Evolutionary conservation across 148 eudicot genomes (phyloP).

Genomic region (Selenicereus undatus): DNA sequence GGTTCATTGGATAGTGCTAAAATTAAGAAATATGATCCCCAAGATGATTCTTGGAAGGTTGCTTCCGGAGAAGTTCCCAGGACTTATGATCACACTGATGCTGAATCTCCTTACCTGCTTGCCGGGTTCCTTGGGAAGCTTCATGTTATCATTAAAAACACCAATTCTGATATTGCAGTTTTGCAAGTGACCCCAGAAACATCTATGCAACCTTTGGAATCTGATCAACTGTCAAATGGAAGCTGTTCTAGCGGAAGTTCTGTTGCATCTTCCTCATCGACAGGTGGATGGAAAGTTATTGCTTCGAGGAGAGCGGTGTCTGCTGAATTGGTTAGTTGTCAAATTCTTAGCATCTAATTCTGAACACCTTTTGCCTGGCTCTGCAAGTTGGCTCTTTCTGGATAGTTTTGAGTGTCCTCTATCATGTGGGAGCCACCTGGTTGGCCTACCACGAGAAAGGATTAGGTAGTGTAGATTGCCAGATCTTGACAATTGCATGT

Average conservation of each 20-base stretch:
- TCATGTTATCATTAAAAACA: slow-evolving; percentile 80
- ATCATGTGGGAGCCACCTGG: background rate
- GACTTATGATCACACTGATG: slow-evolving; percentile 28
- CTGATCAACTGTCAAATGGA: slow-evolving; percentile 20
- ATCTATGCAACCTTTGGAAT: slow-evolving; percentile 12
- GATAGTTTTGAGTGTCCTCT: background rate
- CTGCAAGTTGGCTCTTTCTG: background rate
- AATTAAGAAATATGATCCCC: slow-evolving; percentile 70
- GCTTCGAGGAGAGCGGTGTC: slow-evolving; percentile 53
- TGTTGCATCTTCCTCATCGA: slow-evolving; percentile 27
- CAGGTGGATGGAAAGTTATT: slow-evolving; percentile 57
- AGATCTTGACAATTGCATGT: background rate
- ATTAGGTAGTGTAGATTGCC: background rate
- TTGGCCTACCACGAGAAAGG: background rate
- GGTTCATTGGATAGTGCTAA: slow-evolving; percentile 65
- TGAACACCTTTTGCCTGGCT: background rate
- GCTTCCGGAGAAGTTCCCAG: slow-evolving; percentile 29
- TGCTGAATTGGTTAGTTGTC: slow-evolving; percentile 76
- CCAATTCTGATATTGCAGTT: slow-evolving; percentile 51
- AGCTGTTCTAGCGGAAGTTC: slow-evolving; percentile 25
- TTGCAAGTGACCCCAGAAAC: slow-evolving; percentile 47
- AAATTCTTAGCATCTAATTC: slow-evolving; percentile 53
- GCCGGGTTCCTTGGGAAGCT: slow-evolving; percentile 74
- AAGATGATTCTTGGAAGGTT: slow-evolving; percentile 76
- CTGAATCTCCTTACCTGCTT: slow-evolving; percentile 84